phyloP scores from a whole-genome alignment of 2,329 filamentous ascomycete species.

The Penicillium concentricum region DNA sequence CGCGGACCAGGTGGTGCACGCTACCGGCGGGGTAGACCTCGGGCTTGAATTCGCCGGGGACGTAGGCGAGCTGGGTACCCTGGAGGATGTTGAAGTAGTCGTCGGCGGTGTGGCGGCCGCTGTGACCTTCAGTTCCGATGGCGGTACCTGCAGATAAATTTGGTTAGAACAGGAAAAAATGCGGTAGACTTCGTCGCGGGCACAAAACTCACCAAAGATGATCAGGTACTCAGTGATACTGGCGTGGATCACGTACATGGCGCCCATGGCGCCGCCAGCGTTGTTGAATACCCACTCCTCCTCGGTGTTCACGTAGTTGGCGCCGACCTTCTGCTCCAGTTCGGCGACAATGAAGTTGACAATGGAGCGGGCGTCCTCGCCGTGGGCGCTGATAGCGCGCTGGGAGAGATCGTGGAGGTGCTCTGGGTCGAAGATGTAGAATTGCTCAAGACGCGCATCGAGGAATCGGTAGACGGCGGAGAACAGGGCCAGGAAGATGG shows the following conservation, averaged over 20 bases:
- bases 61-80: conserved; percentile 41
- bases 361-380: conserved; percentile 70
- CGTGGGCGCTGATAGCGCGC: conserved; percentile 65
- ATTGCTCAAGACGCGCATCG: conserved; percentile 41
- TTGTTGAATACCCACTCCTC: conserved; percentile 94
- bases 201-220: conserved; percentile 63
- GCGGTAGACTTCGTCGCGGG: not conserved
- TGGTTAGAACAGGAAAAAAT: not conserved
- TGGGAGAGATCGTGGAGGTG: conserved; percentile 68
- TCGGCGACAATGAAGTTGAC: conserved; percentile 69
- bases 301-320: conserved; percentile 61
- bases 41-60: conserved; percentile 38
- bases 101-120: conserved; percentile 83
- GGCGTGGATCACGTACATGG: conserved; percentile 86
- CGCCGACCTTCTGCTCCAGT: conserved; percentile 54
- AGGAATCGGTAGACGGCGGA: conserved; percentile 38
- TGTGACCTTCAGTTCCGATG: conserved; percentile 79
- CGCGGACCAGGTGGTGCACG: conserved; percentile 49
- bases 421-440: conserved; percentile 73
- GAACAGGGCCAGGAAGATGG: conserved; percentile 37
- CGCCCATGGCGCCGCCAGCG: conserved; percentile 86
- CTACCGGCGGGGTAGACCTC: conserved; percentile 40
- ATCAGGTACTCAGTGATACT: conserved; percentile 91
- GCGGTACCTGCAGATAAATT: conserved; percentile 29
- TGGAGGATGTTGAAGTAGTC: conserved; percentile 90